A percentile compares a stretch with the other conserved stretches of the same genome.
phyloP scores from a whole-genome alignment of 2,329 filamentous ascomycete genomes.

The Lecanosticta acicola region DNA sequence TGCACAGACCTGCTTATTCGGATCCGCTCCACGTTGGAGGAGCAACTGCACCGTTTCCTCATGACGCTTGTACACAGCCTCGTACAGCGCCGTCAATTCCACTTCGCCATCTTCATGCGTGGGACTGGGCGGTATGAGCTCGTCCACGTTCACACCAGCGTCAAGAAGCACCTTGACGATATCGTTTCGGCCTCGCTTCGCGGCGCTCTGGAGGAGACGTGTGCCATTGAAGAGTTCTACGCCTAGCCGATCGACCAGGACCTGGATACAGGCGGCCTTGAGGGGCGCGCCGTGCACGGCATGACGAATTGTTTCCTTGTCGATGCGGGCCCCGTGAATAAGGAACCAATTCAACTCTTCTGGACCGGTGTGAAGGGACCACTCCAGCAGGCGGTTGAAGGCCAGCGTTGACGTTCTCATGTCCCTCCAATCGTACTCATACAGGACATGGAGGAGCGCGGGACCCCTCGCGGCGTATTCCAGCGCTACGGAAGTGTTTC shows the following conservation, averaged over 20 bases:
- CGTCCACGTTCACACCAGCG: conserved; percentile 11
- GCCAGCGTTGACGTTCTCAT: conserved; percentile 10
- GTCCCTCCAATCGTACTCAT: conserved; percentile 13
- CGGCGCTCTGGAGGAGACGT: conserved; percentile 14
- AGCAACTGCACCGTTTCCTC: conserved; percentile 11
- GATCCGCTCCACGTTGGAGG: conserved; percentile 13
- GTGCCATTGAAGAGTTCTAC: conserved; percentile 9
- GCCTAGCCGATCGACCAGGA: conserved; percentile 9
- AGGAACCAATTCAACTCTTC: conserved; percentile 17
- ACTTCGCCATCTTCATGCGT: conserved; percentile 10
- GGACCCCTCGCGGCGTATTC: conserved; percentile 11
- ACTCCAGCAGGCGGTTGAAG: conserved; percentile 12
- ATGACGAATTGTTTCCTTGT: conserved; percentile 8
- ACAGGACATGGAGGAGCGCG: conserved; percentile 11
- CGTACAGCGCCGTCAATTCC: conserved; percentile 13
- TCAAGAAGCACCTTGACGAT: conserved; percentile 10
- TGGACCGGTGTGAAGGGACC: conserved; percentile 14
- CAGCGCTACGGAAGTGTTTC: conserved; percentile 13
- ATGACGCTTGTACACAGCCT: conserved; percentile 16
- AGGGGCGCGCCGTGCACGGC: conserved; percentile 7
- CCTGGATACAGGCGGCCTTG: conserved; percentile 10
- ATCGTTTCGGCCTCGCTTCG: conserved; percentile 11
- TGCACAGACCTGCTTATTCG: conserved; percentile 6
- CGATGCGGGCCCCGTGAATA: conserved; percentile 9
- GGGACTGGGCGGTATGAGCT: conserved; percentile 7